These are phyloP conservation scores for Elaeis guineensis DNA, from an alignment of 176 grass and related monocot genomes.

Conservation along the genomic window DNA sequence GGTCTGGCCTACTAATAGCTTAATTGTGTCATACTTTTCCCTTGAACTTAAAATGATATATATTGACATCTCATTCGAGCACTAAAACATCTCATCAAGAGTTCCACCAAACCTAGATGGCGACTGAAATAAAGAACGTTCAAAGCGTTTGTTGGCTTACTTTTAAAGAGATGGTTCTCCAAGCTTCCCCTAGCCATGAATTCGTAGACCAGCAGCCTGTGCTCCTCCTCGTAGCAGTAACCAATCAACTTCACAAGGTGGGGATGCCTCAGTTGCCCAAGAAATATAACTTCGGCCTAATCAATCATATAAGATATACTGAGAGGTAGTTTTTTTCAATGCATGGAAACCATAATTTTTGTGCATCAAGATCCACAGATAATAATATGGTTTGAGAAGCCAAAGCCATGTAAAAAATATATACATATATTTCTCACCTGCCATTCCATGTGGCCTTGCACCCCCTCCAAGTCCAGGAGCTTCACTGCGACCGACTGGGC, in stretches of 20 bases:
- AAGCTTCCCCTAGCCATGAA: conserved; percentile 68
- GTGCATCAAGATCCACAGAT: not conserved
- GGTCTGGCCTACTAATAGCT: no score
- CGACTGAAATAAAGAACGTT: no score
- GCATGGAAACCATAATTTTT: no score
- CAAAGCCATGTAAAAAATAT: no score
- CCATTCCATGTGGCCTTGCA: conserved; percentile 84
- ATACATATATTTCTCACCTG: conserved; percentile 25
- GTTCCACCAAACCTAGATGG: no score
- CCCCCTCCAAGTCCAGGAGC: conserved; percentile 73
- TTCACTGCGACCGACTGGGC: conserved; percentile 72
- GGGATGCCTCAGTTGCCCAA: conserved; percentile 53
- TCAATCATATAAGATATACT: no score
- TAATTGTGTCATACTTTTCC: no score
- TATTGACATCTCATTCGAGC: no score
- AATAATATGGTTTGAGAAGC: no score
- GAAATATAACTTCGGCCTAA: conserved; percentile 40
- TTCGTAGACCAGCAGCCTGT: conserved; percentile 64
- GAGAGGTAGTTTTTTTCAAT: no score
- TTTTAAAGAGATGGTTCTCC: conserved; percentile 77
- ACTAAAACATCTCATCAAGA: no score
- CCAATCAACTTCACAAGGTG: conserved; percentile 72
- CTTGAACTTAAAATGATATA: no score
- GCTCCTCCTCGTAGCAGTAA: conserved; percentile 64
- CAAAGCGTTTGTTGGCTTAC: conserved; percentile 7